phyloP scores from a whole-genome alignment of 192 early-diverging fungal species.

The Dissophora ornata region DNA sequence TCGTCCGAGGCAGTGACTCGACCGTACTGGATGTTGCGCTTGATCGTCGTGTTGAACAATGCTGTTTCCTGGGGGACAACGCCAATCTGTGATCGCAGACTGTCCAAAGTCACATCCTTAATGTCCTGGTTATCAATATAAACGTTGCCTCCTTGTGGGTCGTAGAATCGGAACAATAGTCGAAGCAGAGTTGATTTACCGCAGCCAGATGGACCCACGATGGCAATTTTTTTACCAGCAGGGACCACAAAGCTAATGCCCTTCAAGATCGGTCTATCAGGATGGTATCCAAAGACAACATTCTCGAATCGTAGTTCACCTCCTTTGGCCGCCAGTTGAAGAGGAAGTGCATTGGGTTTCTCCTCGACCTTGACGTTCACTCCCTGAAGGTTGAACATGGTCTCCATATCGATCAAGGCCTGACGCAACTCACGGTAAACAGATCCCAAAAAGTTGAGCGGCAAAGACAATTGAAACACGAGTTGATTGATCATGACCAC shows the following conservation, averaged over 20 bases:
- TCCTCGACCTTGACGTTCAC: slow-evolving; percentile 61
- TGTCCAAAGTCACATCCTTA: slow-evolving; percentile 79
- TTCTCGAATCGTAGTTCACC: slow-evolving; percentile 89
- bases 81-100: slow-evolving; percentile 81
- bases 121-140: slow-evolving; percentile 89
- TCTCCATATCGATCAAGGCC: slow-evolving; percentile 96
- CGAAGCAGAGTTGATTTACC: slow-evolving; percentile 88
- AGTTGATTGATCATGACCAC: slow-evolving; percentile 99
- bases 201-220: slow-evolving; percentile 95
- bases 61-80: slow-evolving; percentile 95
- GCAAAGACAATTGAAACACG: slow-evolving; percentile 96
- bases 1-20: slow-evolving; percentile 67
- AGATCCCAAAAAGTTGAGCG: slow-evolving; percentile 96
- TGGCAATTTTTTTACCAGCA: slow-evolving; percentile 85
- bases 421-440: slow-evolving; percentile 98
- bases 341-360: slow-evolving; percentile 63
- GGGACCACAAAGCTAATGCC: slow-evolving; percentile 84
- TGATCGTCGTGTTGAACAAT: slow-evolving; percentile 93
- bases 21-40: slow-evolving; percentile 95
- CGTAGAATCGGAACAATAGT: slow-evolving; percentile 94
- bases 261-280: slow-evolving; percentile 69
- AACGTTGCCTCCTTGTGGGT: slow-evolving; percentile 83
- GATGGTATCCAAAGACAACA: slow-evolving; percentile 90
- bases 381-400: slow-evolving; percentile 89
- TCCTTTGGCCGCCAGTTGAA: slow-evolving; percentile 65